Evolutionary conservation across 371 early-diverging fungal genomes (phyloP), one percentile per base, ranked within the genome.

Genomic region (Gilbertella persicaria): DNA sequence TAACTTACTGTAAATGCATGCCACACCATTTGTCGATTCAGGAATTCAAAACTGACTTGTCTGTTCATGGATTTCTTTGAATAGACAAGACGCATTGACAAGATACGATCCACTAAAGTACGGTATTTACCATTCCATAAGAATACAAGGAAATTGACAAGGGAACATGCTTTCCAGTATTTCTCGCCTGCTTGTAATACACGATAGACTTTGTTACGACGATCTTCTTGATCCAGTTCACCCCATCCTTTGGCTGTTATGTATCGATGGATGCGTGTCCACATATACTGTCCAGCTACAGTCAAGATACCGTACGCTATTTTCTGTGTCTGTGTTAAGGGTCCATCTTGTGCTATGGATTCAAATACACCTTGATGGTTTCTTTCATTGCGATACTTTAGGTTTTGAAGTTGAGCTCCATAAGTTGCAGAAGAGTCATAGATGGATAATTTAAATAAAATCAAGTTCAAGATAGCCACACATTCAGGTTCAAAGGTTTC

Each of bases 21-120:
- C 96, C 96, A 94, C 41, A 94, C 93, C 67, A 95, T 81, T 73
- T 96, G 94, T 28, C 96, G 79, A 64, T 96, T 96, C 65, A 96
- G 75, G 59, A 92, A 95, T 62, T 94, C 96, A 62, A 92, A 94
- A 62, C 90, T 91, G 41, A 95, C 87, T 58, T 85, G 83, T 40
- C 93, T 84, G 42, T 85, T 74, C 53, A 88, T 71, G 23, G 88
- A 87, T 37, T 88, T 86, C 39, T 87, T 83, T 12, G 83, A 80
- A 63, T 90, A 91, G 6, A 94, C 93, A 19, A 94, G 74, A 25
- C 92, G 78, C 90, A 95, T 85, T 0, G 83, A 79, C 36, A 96
- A 74, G 10, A 89, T 19, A 0, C 94, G 88, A 55, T 94, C 95
- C 19, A 89, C 52, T 5, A 92, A 45, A 3, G 88, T 79, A 33